Percentiles rank a stretch among this genome's conserved stretches.
Evolutionary conservation across 495 filamentous ascomycete species (phyloP).

Genomic region (Amorphotheca resinae): DNA sequence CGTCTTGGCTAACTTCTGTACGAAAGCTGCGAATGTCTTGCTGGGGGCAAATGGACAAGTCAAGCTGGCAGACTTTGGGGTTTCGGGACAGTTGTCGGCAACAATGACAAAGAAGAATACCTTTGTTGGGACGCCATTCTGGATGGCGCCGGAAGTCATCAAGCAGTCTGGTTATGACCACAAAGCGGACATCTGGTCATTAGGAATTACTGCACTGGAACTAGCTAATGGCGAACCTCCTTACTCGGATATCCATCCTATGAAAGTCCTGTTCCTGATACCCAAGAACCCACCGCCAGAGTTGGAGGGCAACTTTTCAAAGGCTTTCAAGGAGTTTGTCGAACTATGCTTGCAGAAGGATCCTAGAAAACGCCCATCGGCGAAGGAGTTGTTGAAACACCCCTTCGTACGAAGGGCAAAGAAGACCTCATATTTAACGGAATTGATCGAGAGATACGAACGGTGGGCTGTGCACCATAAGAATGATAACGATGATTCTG

Average conservation of each 20-base stretch:
- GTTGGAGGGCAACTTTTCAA: constrained; percentile 76
- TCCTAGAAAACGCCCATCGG: constrained; percentile 75
- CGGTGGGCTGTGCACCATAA: constrained; percentile 68
- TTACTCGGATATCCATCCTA: constrained; percentile 93
- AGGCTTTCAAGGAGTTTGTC: constrained; percentile 89
- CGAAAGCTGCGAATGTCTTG: constrained; percentile 78
- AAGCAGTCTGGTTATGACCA: constrained; percentile 97
- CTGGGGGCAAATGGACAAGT: constrained; percentile 84
- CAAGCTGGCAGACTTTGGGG: constrained; percentile 94
- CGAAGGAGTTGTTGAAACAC: constrained; percentile 78
- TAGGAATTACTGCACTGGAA: constrained; percentile 96
- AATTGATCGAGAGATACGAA: constrained; percentile 81
- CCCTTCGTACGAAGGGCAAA: constrained; percentile 83
- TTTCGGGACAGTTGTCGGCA: constrained; percentile 90
- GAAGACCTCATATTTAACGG: constrained; percentile 79
- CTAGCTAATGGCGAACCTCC: constrained; percentile 88
- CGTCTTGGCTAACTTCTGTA: constrained; percentile 13
- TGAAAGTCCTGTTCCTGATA: constrained; percentile 97
- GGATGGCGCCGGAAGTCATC: constrained; percentile 99
- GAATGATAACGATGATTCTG: constrained; percentile 50
- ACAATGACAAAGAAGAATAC: constrained; percentile 99
- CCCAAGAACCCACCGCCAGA: constrained; percentile 84
- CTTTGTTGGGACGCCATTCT: constrained; percentile 96
- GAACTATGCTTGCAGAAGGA: constrained; percentile 78
- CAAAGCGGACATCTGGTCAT: constrained; percentile 97